Base-by-base conservation (phyloP, 768 basidiomycete genomes). In the Podaxis sp. region DNA sequence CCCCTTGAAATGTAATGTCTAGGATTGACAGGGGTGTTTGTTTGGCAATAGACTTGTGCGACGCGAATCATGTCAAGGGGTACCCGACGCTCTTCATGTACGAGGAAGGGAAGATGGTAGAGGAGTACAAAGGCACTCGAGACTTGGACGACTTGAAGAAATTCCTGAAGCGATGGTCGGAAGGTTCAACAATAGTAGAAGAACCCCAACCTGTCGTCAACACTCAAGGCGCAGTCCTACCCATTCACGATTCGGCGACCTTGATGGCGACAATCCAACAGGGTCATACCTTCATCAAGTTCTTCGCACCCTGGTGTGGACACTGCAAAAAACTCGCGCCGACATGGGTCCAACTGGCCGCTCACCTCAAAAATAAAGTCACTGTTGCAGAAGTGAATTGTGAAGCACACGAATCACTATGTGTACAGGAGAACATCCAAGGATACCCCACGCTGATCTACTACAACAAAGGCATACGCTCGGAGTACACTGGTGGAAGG, bases 291-390 rank as follows among this genome's bases (percentile, higher is more conserved):
- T 78, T 90, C 76, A 76, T 80, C 71, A 76, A 81, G 67, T 99
- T 92, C 79, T 99, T 84, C 72, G 96, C 95, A 0, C 96, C 96
- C 0, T 99, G 96, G 93, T 98, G 96, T 72, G 92, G 92, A 3
- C 96, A 99, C 75, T 99, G 96, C 83, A 96, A 97, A 78, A 93
- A 93, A 71, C 82, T 99, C 1, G 92, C 93, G 0, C 95, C 88
- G 57, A 82, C 79, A 0, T 99, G 95, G 93, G 77, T 77, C 1
- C 80, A 89, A 54, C 83, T 99, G 2, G 96, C 92, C 0, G 74
- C 76, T 54, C 76, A 77, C 22, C 87, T 96, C 82, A 83, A 89
- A 67, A 78, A 81, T 64, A 87, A 87, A 53, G 78, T 96, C 33
- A 89, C 84, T 42, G 77, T 99, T 8, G 95, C 88, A 2, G 87